Evolutionary conservation across 1,284 basidiomycete genomes (phyloP).

Genomic region (Malassezia globosa): DNA sequence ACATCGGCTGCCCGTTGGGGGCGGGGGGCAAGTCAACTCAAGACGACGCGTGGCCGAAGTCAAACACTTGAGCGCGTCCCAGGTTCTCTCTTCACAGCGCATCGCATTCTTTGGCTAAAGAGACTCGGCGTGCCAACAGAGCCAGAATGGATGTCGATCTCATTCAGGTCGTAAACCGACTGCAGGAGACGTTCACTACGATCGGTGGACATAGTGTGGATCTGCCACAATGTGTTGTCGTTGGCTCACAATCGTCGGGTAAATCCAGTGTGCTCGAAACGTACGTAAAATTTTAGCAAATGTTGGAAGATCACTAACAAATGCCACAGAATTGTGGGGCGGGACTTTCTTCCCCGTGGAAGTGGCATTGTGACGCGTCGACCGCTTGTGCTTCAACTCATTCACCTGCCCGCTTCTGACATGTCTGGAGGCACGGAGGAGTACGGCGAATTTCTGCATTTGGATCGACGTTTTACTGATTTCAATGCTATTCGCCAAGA

Average conservation of each 20-base stretch:
- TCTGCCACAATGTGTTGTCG: slow-evolving; percentile 62
- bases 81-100: background rate
- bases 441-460: slow-evolving; percentile 84
- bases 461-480: slow-evolving; percentile 76
- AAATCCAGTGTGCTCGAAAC: slow-evolving; percentile 96
- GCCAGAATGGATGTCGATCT: slow-evolving; percentile 56
- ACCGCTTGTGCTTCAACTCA: slow-evolving; percentile 90
- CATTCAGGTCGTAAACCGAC: slow-evolving; percentile 87
- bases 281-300: slow-evolving; percentile 30
- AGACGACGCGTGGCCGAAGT: no score
- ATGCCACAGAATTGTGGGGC: slow-evolving; percentile 70
- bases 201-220: slow-evolving; percentile 53
- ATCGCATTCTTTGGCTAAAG: background rate
- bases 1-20: no score
- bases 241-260: slow-evolving; percentile 93
- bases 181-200: slow-evolving; percentile 56
- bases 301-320: background rate
- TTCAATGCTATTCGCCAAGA: slow-evolving; percentile 91
- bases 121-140: background rate
- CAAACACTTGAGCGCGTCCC: background rate
- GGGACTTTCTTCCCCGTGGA: slow-evolving; percentile 95
- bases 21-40: no score
- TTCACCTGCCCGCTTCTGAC: slow-evolving; percentile 57
- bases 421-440: slow-evolving; percentile 54
- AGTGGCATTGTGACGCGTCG: slow-evolving; percentile 98